Base-by-base conservation (phyloP, 306 rosid species). In the Quillaja saponaria region DNA sequence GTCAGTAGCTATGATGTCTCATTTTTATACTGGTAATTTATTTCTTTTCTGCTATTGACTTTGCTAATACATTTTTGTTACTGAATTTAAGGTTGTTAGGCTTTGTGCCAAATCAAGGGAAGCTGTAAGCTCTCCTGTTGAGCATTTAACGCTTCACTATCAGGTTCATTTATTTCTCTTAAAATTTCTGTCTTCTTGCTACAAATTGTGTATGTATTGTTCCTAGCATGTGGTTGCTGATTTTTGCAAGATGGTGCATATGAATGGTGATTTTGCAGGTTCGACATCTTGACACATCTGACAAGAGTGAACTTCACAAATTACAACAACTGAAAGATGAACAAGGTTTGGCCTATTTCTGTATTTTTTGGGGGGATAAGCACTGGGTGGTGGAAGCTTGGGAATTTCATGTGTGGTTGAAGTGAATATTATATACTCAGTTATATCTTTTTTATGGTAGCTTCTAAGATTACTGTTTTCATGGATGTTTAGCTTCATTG, bases 101-200 rank as follows among this genome's bases (percentile, higher is more conserved):
- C 95, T 87, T 49, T 87, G 96, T 59, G 99, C 99, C 46, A 94
- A 94, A 68, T 94, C 99, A 42, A 87, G 99, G 78, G 99, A 94
- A 85, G 99, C 99, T 72, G 99, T 94, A 64, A 94, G 99, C 69
- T 94, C 99, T 62, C 99, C 99, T 14, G 99, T 94, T 56, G 99
- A 94, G 86, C 99, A 94, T 75, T 77, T 94, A 51, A 94, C 99
- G 40, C 96, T 94, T 69, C 99, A 94, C 75, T 94, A 94, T 75
- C 99, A 94, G 99, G 99, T 94, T 50, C 52, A 73, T 68, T 67
- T 8, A 3, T 21, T n/a, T 25, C 38, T 47, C 48, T 11, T 41
- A 13, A 16, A n/a, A 58, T n/a, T 8, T 40, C 12, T 40, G n/a
- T 49, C 33, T 16, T 28, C 40, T 37, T 37, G 6, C 40, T 1